Evolutionary conservation across 2,329 filamentous ascomycete genomes (phyloP), one percentile per base, ranked within the genome.

Genomic region (Aspergillus cejpii): DNA sequence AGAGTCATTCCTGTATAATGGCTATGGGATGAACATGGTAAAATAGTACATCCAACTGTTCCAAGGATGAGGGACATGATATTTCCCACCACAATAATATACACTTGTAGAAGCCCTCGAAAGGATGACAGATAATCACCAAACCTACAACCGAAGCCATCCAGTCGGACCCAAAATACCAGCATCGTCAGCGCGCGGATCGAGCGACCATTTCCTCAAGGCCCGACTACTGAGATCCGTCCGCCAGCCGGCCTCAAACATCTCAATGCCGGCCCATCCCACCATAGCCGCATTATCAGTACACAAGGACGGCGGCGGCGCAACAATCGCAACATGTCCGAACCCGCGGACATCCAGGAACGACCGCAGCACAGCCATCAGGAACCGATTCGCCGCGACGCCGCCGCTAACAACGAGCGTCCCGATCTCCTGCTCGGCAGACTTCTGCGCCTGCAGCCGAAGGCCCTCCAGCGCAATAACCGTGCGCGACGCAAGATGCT

Each of bases 271-370:
- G 1, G 90, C 76, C 91, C 92, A 97, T 1, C 85, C 91, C 62
- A 97, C 90, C 92, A 98, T 98, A 38, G 89, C 87, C 10, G 92
- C 92, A 66, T 98, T 97, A 60, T 98, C 92, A 0, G 88, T 96
- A 62, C 92, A 97, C 42, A 91, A 74, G 33, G 75, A 73, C 7
- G 79, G 67, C 2, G 89, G 89, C n/a, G 92, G 91, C 44, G 84
- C 85, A 23, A 83, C 68, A 6, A 96, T 65, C 8, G 74, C 57
- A 21, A 94, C 64, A 51, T 79, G 56, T 0, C 62, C 60, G 59
- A 80, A 83, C 0, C 86, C 86, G 34, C 84, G 77, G n/a, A 73
- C 77, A 51, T 83, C 76, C 33, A 96, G 70, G 40, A 74, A 78
- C n/a, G 63, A 65, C 1, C 72, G 68, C 2, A 80, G 66, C 44